Percentiles rank a stretch among this genome's conserved stretches.
Conservation (phyloP, 257 asterid genomes). For the Salvia miltiorrhiza region DNA sequence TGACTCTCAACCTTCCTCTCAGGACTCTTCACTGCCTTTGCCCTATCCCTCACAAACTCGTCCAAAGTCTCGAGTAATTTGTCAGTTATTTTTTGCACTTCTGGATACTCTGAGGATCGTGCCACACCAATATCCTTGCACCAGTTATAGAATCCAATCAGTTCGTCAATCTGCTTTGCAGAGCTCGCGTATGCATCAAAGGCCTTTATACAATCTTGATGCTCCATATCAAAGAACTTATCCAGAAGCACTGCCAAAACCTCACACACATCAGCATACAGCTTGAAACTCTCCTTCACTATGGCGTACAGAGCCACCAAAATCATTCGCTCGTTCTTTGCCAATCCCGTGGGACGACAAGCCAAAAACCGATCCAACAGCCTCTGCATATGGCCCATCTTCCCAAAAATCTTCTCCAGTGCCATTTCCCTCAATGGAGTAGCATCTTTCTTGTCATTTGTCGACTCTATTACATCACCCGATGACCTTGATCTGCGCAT, state of each 20-base stretch:
- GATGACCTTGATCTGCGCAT: conserved; percentile 72
- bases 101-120: conserved; percentile 69
- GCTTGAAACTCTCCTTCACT: conserved; percentile 68
- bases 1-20: conserved; percentile 50
- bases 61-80: conserved; percentile 76
- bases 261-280: conserved; percentile 77
- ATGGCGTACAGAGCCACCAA: conserved; percentile 64
- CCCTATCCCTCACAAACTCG: conserved; percentile 83
- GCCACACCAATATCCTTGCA: conserved; percentile 77
- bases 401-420: conserved; percentile 61
- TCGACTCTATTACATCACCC: conserved; percentile 56
- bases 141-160: conserved; percentile 64
- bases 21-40: conserved; percentile 65
- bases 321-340: conserved; percentile 73
- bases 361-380: conserved; percentile 69
- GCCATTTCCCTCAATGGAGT: conserved; percentile 77
- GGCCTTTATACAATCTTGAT: conserved; percentile 71
- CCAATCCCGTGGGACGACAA: conserved; percentile 67
- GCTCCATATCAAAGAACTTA: conserved; percentile 76
- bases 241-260: conserved; percentile 70
- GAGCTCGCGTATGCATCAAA: conserved; percentile 71
- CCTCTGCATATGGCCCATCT: conserved; percentile 85
- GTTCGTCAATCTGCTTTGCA: conserved; percentile 79
- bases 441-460: conserved; percentile 47
- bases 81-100: conserved; percentile 72